Evolutionary conservation across 2,329 filamentous ascomycete genomes (phyloP).

Genomic region (Plenodomus tracheiphilus): DNA sequence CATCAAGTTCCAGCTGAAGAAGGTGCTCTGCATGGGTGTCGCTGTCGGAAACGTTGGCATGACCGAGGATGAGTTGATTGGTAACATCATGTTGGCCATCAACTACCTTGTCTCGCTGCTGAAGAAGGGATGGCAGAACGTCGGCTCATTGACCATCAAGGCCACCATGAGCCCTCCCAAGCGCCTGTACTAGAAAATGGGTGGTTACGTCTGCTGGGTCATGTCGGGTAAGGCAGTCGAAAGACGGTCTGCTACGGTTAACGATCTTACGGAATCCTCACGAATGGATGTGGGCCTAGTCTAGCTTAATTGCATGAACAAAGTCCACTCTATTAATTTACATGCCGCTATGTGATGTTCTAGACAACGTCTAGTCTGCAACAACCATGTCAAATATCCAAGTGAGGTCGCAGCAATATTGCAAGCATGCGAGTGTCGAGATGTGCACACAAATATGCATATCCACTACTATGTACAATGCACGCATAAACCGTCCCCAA

Average conservation of each 20-base stretch:
- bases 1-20: slow-evolving; percentile 99
- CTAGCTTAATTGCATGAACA: slow-evolving; percentile 39
- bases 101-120: slow-evolving; percentile 99
- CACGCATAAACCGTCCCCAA: slow-evolving; percentile 1
- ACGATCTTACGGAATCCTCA: slow-evolving; percentile 25
- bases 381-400: too few species aligned
- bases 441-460: too few species aligned
- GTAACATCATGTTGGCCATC: slow-evolving; percentile 99
- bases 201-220: slow-evolving; percentile 18
- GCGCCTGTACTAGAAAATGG: slow-evolving; percentile 81
- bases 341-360: neutral
- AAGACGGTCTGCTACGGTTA: slow-evolving; percentile 18
- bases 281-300: slow-evolving; percentile 29
- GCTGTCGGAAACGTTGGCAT: slow-evolving; percentile 98
- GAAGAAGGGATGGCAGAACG: slow-evolving; percentile 99
- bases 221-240: slow-evolving; percentile 18
- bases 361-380: too few species aligned
- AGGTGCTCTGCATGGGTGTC: slow-evolving; percentile 99
- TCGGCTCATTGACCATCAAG: slow-evolving; percentile 99
- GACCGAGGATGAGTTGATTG: slow-evolving; percentile 92
- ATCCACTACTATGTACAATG: too few species aligned
- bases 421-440: too few species aligned
- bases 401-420: too few species aligned
- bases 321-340: slow-evolving; percentile 18
- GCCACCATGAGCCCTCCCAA: slow-evolving; percentile 99